Percentiles rank a stretch among this genome's conserved stretches.
phyloP scores from a whole-genome alignment of 2,329 filamentous ascomycete species.

The Cercospora sp. region DNA sequence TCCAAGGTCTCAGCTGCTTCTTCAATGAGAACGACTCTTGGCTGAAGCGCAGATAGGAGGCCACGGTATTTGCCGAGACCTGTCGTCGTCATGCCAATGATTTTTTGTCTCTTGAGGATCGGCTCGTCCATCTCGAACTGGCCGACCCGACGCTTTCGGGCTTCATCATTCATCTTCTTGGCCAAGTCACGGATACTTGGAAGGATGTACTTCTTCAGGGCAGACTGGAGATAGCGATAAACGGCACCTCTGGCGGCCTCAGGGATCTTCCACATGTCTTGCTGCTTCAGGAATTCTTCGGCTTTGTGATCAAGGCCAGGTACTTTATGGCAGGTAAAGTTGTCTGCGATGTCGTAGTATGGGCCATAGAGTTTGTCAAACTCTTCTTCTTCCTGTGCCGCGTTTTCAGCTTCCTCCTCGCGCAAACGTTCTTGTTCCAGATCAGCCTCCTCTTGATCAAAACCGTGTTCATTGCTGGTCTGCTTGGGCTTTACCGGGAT shows the following conservation, averaged over 20 bases:
- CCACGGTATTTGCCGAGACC: constrained; percentile 77
- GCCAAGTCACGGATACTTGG: constrained; percentile 53
- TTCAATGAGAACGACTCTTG: constrained; percentile 71
- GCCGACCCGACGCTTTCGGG: constrained; percentile 56
- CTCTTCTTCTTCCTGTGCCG: constrained; percentile 42
- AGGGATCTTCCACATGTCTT: constrained; percentile 64
- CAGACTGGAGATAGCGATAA: constrained; percentile 64
- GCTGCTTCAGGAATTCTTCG: constrained; percentile 41
- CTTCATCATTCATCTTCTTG: constrained; percentile 51
- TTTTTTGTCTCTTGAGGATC: constrained; percentile 60
- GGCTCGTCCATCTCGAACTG: constrained; percentile 61
- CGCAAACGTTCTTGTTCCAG: constrained; percentile 61
- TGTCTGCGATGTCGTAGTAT: constrained; percentile 41
- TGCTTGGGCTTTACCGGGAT: constrained; percentile 48
- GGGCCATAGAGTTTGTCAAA: constrained; percentile 43
- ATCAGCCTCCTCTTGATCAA: constrained; percentile 61
- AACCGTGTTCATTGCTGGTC: constrained; percentile 51
- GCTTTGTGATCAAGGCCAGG: constrained; percentile 38
- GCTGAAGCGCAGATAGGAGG: constrained; percentile 64
- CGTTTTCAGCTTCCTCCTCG: constrained; percentile 62
- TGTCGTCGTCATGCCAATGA: constrained; percentile 73
- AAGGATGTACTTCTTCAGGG: constrained; percentile 52
- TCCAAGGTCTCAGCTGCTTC: constrained; percentile 77
- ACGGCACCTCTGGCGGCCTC: constrained; percentile 59
- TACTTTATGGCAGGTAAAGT: constrained; percentile 38